These are phyloP conservation scores for Morella rubra DNA, from an alignment of 306 rosid species.

Conservation along the genomic window DNA sequence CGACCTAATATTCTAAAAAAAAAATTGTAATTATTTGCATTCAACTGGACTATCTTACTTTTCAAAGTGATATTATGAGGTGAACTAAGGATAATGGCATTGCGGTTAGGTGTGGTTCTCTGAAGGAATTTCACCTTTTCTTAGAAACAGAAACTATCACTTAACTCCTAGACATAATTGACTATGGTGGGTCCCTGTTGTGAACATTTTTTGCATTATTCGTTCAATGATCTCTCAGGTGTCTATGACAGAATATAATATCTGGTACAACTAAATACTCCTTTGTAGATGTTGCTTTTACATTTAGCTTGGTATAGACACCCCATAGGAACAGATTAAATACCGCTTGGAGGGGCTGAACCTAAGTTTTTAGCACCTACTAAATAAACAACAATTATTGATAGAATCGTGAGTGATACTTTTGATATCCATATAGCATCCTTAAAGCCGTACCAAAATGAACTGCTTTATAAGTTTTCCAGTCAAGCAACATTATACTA, in stretches of 20 bases:
- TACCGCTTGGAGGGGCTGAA: not conserved
- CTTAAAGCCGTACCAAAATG: not conserved
- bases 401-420: not conserved
- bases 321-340: not conserved
- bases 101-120: slow-evolving; percentile 5
- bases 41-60: not conserved
- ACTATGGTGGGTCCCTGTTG: not conserved
- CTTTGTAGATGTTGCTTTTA: not conserved
- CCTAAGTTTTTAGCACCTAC: not conserved
- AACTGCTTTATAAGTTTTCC: not conserved
- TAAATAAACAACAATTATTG: not conserved
- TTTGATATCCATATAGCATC: not conserved
- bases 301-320: not conserved
- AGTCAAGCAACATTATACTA: not conserved
- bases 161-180: slow-evolving; percentile 12
- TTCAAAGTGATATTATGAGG: not conserved
- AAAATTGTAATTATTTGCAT: not conserved
- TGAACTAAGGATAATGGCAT: slow-evolving; percentile 8
- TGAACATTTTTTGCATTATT: not conserved
- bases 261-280: not conserved
- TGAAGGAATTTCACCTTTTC: not conserved
- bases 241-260: not conserved
- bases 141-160: not conserved
- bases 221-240: not conserved
- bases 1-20: slow-evolving; percentile 9